These are phyloP conservation scores for Epichloe glyceriae DNA, from an alignment of 2,329 filamentous ascomycete species.

Conservation along the genomic window DNA sequence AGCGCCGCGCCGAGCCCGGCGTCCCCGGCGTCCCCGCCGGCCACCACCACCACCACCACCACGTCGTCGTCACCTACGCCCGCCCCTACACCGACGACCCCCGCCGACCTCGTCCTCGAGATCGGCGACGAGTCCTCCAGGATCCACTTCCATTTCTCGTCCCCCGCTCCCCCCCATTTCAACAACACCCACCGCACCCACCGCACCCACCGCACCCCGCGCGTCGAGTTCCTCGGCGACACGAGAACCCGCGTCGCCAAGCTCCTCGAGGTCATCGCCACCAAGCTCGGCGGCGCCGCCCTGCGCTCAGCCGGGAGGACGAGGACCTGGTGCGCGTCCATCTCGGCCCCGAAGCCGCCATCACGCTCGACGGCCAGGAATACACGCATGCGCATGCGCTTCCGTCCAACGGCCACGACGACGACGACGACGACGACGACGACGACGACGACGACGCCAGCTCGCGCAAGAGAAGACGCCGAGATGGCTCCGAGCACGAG, in stretches of 20 bases:
- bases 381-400: slow-evolving; percentile 17
- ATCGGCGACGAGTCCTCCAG: slow-evolving; percentile 55
- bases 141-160: slow-evolving; percentile 30
- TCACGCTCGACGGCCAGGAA: slow-evolving; percentile 45
- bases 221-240: slow-evolving; percentile 63
- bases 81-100: slow-evolving; percentile 72
- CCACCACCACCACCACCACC: too few relatives aligned
- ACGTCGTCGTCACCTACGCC: slow-evolving; percentile 60
- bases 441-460: slow-evolving; percentile 12
- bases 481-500: slow-evolving; percentile 17
- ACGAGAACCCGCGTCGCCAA: slow-evolving; percentile 57
- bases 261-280: slow-evolving; percentile 68
- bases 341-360: slow-evolving; percentile 45
- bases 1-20: slow-evolving; percentile 30
- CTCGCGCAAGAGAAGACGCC: slow-evolving; percentile 33
- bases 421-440: too few relatives aligned
- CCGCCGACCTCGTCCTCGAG: slow-evolving; percentile 67
- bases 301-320: too few relatives aligned
- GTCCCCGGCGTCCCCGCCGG: too few relatives aligned
- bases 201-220: slow-evolving; percentile 17
- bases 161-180: neutral
- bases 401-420: slow-evolving; percentile 14
- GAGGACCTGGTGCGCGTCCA: slow-evolving; percentile 56
- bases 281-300: slow-evolving; percentile 73
- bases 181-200: neutral